Evolutionary conservation across 2,329 filamentous ascomycete genomes (phyloP).

Genomic region (Pestalotiopsis sp.): DNA sequence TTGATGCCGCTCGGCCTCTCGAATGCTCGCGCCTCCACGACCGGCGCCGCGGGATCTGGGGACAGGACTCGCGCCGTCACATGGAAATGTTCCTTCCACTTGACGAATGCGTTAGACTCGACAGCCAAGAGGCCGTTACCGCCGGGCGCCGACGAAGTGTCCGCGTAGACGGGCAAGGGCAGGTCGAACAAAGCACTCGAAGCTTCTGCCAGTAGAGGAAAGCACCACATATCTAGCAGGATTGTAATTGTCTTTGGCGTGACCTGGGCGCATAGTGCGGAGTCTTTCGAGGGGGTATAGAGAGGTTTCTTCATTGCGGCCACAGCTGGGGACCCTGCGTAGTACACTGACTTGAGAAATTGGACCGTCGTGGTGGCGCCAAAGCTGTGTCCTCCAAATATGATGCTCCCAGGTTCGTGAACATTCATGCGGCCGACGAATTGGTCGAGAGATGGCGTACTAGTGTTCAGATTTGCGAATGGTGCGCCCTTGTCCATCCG

Average conservation of each 20-base stretch:
- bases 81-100: slow-evolving; percentile 75
- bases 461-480: slow-evolving; percentile 55
- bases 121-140: slow-evolving; percentile 68
- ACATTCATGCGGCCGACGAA: slow-evolving; percentile 68
- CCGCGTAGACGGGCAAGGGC: slow-evolving; percentile 71
- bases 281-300: slow-evolving; percentile 59
- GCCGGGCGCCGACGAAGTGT: slow-evolving; percentile 41
- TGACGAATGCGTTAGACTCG: slow-evolving; percentile 76
- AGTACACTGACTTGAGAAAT: slow-evolving; percentile 78
- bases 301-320: slow-evolving; percentile 56
- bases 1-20: slow-evolving; percentile 44
- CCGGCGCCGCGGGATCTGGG: slow-evolving; percentile 48
- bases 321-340: slow-evolving; percentile 53
- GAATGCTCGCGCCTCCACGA: slow-evolving; percentile 44
- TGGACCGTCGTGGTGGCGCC: slow-evolving; percentile 76
- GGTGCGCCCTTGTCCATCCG: slow-evolving; percentile 62
- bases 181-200: slow-evolving; percentile 69
- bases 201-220: slow-evolving; percentile 67
- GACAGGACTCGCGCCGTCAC: slow-evolving; percentile 69
- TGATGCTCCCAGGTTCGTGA: slow-evolving; percentile 70
- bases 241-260: slow-evolving; percentile 67
- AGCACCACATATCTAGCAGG: slow-evolving; percentile 80
- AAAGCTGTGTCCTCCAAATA: slow-evolving; percentile 81
- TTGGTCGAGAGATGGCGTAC: slow-evolving; percentile 54
- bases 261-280: slow-evolving; percentile 65